Conservation (phyloP, 345 rosid species). For the Cardamine resedifolia region DNA sequence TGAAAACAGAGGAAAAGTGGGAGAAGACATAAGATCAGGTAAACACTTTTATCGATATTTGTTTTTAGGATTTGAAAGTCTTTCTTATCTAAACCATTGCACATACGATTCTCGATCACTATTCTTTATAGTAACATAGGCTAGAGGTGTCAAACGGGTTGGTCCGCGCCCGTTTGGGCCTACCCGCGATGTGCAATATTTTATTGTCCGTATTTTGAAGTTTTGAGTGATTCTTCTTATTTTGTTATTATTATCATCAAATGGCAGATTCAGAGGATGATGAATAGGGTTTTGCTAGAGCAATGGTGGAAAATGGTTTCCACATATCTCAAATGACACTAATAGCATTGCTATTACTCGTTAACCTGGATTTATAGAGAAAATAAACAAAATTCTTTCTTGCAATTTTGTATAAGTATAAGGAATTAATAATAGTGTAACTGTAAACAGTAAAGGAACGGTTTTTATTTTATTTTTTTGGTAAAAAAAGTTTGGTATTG, state of each 20-base stretch:
- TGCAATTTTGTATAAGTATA: too few relatives aligned
- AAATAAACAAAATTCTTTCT: too few relatives aligned
- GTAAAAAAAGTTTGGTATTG: too few relatives aligned
- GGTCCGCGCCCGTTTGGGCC: too few relatives aligned
- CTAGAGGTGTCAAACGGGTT: too few relatives aligned
- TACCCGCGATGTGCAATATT: too few relatives aligned
- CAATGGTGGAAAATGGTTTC: background rate
- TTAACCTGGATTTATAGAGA: background rate
- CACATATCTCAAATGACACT: background rate
- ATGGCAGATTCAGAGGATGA: slow-evolving; percentile 24
- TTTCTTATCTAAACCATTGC: background rate
- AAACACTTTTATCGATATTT: slow-evolving; percentile 12
- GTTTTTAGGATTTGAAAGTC: background rate
- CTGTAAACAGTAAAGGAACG: too few relatives aligned
- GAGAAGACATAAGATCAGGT: slow-evolving; percentile 96
- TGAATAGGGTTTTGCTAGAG: slow-evolving; percentile 3
- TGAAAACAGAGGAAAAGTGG: slow-evolving; percentile 77
- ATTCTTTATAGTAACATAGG: background rate
- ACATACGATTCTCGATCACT: background rate
- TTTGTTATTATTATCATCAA: background rate
- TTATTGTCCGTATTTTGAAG: background rate
- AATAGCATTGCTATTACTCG: background rate
- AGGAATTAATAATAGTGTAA: too few relatives aligned
- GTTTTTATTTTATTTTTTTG: too few relatives aligned
- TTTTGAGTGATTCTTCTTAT: background rate